Conservation (phyloP, 257 asterid species). For the Coffea eugenioides region DNA sequence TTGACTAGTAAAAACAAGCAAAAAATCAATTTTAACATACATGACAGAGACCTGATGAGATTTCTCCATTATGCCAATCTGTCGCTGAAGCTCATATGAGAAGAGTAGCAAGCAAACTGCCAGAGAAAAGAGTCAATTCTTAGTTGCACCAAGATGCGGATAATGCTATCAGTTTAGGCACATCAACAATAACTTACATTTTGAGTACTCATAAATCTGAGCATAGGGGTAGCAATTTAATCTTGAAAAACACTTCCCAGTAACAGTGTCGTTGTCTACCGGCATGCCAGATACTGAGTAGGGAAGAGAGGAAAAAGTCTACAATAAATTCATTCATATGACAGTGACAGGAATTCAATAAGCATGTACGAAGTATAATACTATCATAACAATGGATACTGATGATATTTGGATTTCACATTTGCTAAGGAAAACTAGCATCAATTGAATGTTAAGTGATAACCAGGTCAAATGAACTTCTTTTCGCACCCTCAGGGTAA, state of each 20-base stretch:
- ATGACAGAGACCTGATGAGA: constrained; percentile 59
- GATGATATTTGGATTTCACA: too few species aligned
- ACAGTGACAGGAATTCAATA: background rate
- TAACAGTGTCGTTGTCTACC: constrained; percentile 49
- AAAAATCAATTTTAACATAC: constrained; percentile 33
- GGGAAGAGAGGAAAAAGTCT: background rate
- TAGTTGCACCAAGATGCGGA: constrained; percentile 21
- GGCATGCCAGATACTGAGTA: constrained; percentile 47
- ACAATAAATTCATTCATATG: background rate
- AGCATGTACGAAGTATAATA: background rate
- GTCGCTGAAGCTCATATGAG: constrained; percentile 84
- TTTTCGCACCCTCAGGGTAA: background rate
- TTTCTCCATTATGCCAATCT: constrained; percentile 43
- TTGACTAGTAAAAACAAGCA: too few species aligned
- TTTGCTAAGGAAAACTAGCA: background rate
- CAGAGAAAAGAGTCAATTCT: constrained; percentile 19
- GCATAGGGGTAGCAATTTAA: constrained; percentile 63
- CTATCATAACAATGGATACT: background rate
- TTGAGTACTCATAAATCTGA: constrained; percentile 71
- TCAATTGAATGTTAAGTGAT: background rate
- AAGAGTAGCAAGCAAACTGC: constrained; percentile 78
- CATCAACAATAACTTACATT: constrained; percentile 51
- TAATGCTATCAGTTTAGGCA: constrained; percentile 11
- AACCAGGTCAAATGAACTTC: background rate
- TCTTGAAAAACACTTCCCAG: constrained; percentile 51